These are phyloP conservation scores for Lipomyces orientalis DNA, from an alignment of 805 yeast species.

Conservation along the genomic window DNA sequence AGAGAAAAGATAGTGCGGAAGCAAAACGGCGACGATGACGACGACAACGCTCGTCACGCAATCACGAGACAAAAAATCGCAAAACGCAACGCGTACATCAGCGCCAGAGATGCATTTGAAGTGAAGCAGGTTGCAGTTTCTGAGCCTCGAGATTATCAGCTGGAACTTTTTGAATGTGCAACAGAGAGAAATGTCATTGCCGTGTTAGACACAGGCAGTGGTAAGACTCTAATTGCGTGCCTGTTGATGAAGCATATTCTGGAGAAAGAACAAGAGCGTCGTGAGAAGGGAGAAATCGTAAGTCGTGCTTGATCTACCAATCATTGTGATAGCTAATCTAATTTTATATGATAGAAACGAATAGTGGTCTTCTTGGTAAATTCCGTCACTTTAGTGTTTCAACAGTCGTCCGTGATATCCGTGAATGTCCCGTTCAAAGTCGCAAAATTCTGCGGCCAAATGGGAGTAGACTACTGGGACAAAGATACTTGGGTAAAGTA, in stretches of 20 bases:
- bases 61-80: slow-evolving; percentile 2
- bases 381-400: slow-evolving; percentile 17
- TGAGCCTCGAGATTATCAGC: slow-evolving; percentile 18
- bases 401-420: slow-evolving; percentile 13
- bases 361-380: slow-evolving; percentile 14
- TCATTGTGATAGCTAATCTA: neutral
- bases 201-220: slow-evolving; percentile 23
- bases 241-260: slow-evolving; percentile 10
- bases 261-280: slow-evolving; percentile 8
- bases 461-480: slow-evolving; percentile 7
- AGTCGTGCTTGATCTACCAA: neutral
- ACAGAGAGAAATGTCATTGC: slow-evolving; percentile 18
- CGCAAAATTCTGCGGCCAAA: slow-evolving; percentile 12
- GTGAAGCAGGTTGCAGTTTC: slow-evolving; percentile 3
- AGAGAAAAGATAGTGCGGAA: neutral
- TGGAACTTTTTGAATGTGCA: slow-evolving; percentile 19
- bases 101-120: slow-evolving; percentile 5
- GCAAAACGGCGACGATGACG: neutral
- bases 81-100: slow-evolving; percentile 4
- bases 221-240: slow-evolving; percentile 24
- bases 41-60: neutral
- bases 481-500: slow-evolving; percentile 1
- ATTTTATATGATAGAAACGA: neutral
- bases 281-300: neutral
- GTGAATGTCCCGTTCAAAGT: slow-evolving; percentile 9